Percentiles rank a stretch among this genome's conserved stretches.
These are phyloP conservation scores for Choricystis sp. DNA, from an alignment of 139 green algal genomes.

Conservation along the genomic window DNA sequence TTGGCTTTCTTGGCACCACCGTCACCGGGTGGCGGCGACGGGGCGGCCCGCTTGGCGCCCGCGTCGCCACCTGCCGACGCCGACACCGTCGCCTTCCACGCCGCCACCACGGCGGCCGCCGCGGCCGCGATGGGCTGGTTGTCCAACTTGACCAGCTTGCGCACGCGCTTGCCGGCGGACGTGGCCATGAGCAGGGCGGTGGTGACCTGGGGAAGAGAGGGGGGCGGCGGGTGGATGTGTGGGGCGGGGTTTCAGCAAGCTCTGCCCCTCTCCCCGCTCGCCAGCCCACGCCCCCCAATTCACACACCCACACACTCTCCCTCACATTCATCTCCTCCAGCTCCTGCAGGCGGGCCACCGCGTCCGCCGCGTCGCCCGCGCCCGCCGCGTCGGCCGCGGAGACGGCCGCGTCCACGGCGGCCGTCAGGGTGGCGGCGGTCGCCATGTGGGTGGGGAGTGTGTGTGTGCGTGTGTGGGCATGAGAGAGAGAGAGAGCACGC, in stretches of 20 bases:
- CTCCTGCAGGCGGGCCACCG: no score
- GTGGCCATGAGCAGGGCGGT: constrained; percentile 45
- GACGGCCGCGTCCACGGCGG: constrained; percentile 15
- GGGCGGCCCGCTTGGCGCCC: neutral
- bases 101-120: constrained; percentile 33
- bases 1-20: neutral
- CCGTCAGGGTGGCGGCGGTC: no score
- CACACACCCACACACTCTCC: no score
- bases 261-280: no score
- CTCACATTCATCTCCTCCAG: no score
- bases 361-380: constrained; percentile 28
- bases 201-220: constrained; percentile 43
- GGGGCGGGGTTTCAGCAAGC: no score
- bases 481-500: no score
- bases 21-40: neutral
- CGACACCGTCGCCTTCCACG: constrained; percentile 47
- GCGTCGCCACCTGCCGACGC: no score
- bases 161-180: constrained; percentile 57
- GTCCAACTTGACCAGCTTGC: constrained; percentile 52
- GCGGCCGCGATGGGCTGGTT: constrained; percentile 21
- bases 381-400: constrained; percentile 17
- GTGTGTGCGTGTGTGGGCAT: no score
- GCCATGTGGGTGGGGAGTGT: no score
- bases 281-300: no score
- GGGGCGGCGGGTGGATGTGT: no score